phyloP scores from a whole-genome alignment of 169 alveolate species.

The Blepharisma undulans region DNA sequence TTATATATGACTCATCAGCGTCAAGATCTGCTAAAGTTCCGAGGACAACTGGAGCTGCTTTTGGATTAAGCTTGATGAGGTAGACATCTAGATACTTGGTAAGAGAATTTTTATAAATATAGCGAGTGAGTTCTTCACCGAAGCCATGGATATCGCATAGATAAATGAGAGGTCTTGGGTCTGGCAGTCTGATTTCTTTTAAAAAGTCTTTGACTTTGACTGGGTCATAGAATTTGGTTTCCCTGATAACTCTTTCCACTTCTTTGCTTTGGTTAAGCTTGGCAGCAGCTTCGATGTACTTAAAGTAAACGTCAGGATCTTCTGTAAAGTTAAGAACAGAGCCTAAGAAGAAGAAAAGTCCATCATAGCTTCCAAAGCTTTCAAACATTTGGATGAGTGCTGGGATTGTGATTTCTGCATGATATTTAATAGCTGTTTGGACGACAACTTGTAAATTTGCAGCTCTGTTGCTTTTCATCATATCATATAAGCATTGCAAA shows the following conservation, averaged over 20 bases:
- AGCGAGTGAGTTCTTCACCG: constrained; percentile 96
- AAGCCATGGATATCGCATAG: constrained; percentile 98
- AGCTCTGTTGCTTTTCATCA: constrained; percentile 89
- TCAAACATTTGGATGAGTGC: constrained; percentile 91
- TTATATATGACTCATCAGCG: constrained; percentile 96
- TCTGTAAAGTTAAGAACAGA: constrained; percentile 85
- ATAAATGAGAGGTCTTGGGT: constrained; percentile 98
- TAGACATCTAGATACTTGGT: constrained; percentile 97
- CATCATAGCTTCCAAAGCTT: constrained; percentile 83
- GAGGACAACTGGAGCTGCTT: constrained; percentile 96
- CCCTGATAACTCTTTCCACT: constrained; percentile 96
- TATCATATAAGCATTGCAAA: constrained; percentile 80
- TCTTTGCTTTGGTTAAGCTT: constrained; percentile 95
- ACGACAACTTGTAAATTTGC: constrained; percentile 84
- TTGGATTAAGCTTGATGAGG: constrained; percentile 94
- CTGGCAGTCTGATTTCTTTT: constrained; percentile 94
- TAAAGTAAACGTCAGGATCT: constrained; percentile 91
- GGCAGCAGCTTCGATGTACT: constrained; percentile 98
- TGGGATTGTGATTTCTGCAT: constrained; percentile 88
- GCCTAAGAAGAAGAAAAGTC: constrained; percentile 86
- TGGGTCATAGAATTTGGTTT: constrained; percentile 94
- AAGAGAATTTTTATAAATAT: constrained; percentile 94
- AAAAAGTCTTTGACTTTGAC: constrained; percentile 95
- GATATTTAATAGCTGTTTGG: constrained; percentile 91
- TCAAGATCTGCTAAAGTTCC: constrained; percentile 98